These are phyloP conservation scores for Volvox africanus DNA, from an alignment of 139 green algal species.

Conservation along the genomic window DNA sequence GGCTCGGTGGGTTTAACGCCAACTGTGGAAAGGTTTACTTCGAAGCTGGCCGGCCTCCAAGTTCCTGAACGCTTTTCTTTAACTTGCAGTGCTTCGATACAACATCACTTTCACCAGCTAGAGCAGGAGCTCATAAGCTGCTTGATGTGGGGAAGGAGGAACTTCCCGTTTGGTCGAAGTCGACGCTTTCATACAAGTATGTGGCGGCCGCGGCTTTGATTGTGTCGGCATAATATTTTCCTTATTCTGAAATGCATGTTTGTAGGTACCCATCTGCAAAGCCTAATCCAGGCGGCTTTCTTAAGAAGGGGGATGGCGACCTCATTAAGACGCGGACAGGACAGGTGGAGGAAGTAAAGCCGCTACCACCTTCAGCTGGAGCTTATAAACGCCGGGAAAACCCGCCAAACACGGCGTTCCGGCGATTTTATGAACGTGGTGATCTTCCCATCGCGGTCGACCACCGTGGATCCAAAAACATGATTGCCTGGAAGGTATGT, in stretches of 20 bases:
- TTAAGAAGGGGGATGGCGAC: conserved; percentile 60
- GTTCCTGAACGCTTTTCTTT: neutral
- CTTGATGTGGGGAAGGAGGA: conserved; percentile 57
- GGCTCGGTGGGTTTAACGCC: conserved; percentile 65
- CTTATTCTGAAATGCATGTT: neutral
- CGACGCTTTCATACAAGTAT: conserved; percentile 73
- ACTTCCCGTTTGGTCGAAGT: conserved; percentile 75
- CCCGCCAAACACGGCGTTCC: conserved; percentile 85
- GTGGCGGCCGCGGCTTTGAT: neutral
- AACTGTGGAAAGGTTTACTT: neutral
- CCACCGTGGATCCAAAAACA: conserved; percentile 84
- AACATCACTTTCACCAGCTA: conserved; percentile 56
- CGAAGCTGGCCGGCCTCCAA: neutral
- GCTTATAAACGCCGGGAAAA: conserved; percentile 71
- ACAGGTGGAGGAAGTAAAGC: conserved; percentile 38
- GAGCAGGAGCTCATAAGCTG: conserved; percentile 67
- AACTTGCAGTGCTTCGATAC: conserved; percentile 78
- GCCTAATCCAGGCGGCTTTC: conserved; percentile 69
- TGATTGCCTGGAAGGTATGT: conserved; percentile 85
- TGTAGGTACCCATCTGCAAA: conserved; percentile 59
- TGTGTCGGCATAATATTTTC: neutral
- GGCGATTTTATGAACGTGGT: conserved; percentile 87
- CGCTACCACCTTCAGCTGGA: conserved; percentile 56
- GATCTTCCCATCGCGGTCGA: conserved; percentile 88
- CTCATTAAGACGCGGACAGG: conserved; percentile 52